A percentile compares a stretch with the other conserved stretches of the same genome.
Evolutionary conservation across 2,329 filamentous ascomycete genomes (phyloP).

Genomic region (Talaromyces marneffei): DNA sequence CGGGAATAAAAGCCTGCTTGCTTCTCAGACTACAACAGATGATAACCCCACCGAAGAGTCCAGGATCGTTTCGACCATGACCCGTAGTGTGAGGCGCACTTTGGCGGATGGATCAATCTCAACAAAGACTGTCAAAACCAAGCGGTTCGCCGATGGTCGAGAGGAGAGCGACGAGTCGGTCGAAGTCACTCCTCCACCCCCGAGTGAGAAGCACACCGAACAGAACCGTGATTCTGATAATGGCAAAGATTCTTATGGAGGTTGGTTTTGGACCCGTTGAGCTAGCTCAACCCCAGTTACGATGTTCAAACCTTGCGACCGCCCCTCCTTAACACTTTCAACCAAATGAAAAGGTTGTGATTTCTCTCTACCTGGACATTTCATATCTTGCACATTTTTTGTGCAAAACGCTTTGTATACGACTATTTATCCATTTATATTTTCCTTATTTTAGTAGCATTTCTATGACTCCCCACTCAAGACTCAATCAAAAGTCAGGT

Average conservation of each 20-base stretch:
- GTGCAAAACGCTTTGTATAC: background rate
- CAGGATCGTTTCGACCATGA: constrained; percentile 50
- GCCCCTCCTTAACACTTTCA: background rate
- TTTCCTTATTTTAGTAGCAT: background rate
- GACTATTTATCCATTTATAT: background rate
- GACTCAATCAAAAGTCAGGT: background rate
- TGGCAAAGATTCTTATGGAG: background rate
- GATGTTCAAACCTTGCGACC: background rate
- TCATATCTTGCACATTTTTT: background rate
- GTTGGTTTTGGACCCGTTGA: constrained; percentile 16
- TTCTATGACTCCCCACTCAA: constrained; percentile 7
- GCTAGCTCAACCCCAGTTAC: background rate
- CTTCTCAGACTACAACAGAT: constrained; percentile 14
- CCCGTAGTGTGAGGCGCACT: constrained; percentile 51
- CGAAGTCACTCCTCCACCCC: constrained; percentile 32
- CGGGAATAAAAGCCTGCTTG: constrained; percentile 10
- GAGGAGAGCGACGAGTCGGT: constrained; percentile 55
- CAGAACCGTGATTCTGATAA: background rate
- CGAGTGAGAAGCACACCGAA: background rate
- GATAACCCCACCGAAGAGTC: constrained; percentile 20
- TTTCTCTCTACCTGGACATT: background rate
- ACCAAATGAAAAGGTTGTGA: background rate
- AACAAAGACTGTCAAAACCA: constrained; percentile 53
- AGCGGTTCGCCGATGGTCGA: constrained; percentile 54
- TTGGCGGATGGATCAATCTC: constrained; percentile 54